Base-by-base conservation (phyloP, 768 basidiomycete genomes). In the Myochromella boudieri region DNA sequence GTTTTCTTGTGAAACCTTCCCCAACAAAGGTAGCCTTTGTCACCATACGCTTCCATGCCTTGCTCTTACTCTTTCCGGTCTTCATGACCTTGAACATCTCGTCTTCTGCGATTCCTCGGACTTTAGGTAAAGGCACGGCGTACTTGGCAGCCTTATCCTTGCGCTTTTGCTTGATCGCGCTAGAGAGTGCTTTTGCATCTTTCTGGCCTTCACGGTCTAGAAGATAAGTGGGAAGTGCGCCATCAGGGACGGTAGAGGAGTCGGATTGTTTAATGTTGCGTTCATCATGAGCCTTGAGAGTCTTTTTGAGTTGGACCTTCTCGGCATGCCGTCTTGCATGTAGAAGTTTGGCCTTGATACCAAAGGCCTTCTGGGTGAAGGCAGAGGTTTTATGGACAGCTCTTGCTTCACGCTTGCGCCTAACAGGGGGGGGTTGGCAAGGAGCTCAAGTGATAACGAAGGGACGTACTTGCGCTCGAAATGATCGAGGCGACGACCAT, bases 11-110 rank as follows among this genome's bases (percentile, higher is more conserved):
- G 66, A 98, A 99, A 14, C 91, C 87, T 65, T 97, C 94, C 4
- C 95, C 95, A 25, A 99, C 97, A 60, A 98, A 99, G 7, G 97
- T 99, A 25, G 97, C 97, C 69, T 99, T 99, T 46, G 93, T 97
- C 51, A 99, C 91, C 94, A 98, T 97, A 56, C 94, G 83, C 73
- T 99, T 99, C 97, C 97, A 99, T 14, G 89, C 80, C 69, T 98
- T 99, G 61, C 81, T 84, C 71, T 93, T 97, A 63, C 80, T 88
- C 75, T 97, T 97, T 45, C 97, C 97, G 1, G 95, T 94, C 76
- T 93, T 91, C 77, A 99, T 75, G 24, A 99, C 97, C 76, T 95
- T 97, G 78, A 99, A 99, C 89, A 94, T 97, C 76, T 99, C 97
- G 60, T 98, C 97, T 67, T 99, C 97, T 12, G 95, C 95, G 57